A percentile compares a stretch with the other conserved stretches of the same genome.
These are phyloP conservation scores for Solanum corneliomulleri DNA, from an alignment of 257 asterid genomes.

Conservation along the genomic window DNA sequence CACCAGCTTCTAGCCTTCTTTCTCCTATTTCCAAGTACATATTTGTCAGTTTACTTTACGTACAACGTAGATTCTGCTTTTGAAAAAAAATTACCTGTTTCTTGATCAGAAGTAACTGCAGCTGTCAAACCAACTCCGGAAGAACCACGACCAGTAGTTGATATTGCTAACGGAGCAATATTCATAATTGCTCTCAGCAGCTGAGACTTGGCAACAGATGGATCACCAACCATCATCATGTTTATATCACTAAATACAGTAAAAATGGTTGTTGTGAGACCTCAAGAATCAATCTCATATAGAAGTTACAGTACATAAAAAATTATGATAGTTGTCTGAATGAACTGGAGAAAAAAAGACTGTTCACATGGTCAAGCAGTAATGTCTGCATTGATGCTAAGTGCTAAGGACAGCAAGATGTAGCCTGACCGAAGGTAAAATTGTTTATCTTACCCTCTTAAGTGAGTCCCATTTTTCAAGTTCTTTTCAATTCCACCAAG, in stretches of 20 bases:
- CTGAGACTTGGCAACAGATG: slow-evolving; percentile 98
- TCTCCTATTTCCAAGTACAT: slow-evolving; percentile 39
- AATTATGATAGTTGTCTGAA: background rate
- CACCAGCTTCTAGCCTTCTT: slow-evolving; percentile 94
- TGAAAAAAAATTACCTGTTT: slow-evolving; percentile 51
- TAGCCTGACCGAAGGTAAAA: background rate
- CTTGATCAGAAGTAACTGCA: slow-evolving; percentile 98
- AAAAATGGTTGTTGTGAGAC: slow-evolving; percentile 1
- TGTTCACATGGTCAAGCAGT: background rate
- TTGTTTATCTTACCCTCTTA: slow-evolving; percentile 63
- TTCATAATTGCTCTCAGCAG: slow-evolving; percentile 90
- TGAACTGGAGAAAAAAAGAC: background rate
- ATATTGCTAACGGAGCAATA: slow-evolving; percentile 94
- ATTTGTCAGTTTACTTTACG: background rate
- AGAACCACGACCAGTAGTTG: slow-evolving; percentile 97
- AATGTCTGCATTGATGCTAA: background rate
- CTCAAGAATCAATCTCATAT: background rate
- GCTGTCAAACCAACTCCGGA: slow-evolving; percentile 99
- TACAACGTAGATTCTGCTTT: background rate
- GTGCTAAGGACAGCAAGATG: background rate
- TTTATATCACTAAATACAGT: slow-evolving; percentile 64
- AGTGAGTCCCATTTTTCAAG: slow-evolving; percentile 93
- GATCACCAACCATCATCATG: slow-evolving; percentile 99
- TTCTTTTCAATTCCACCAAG: slow-evolving; percentile 95
- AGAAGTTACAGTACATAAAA: background rate